Percentiles rank a stretch among this genome's conserved stretches.
Evolutionary conservation across 1,284 basidiomycete species (phyloP).

Genomic region (Prillingera fragicola): DNA sequence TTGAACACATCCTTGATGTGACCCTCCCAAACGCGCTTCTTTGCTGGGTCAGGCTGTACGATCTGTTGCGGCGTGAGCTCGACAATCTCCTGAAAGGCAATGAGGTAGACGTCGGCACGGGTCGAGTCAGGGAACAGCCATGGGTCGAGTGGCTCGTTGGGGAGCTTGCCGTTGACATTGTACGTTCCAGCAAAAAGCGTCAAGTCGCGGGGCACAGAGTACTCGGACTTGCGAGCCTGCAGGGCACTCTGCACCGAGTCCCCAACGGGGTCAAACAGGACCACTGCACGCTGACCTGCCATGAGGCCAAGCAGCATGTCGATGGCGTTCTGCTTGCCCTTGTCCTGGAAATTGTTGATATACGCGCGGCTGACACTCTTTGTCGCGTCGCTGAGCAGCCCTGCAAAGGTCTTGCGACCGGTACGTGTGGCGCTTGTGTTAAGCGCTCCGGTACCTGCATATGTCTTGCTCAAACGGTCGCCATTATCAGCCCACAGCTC

Average conservation of each 20-base stretch:
- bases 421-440: constrained; percentile 93
- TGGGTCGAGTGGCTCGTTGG: constrained; percentile 74
- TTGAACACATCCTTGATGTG: constrained; percentile 74
- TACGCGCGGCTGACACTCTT: constrained; percentile 90
- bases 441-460: constrained; percentile 92
- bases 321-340: constrained; percentile 87
- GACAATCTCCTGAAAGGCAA: constrained; percentile 97
- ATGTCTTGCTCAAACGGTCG: constrained; percentile 78
- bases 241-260: constrained; percentile 72
- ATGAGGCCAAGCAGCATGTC: constrained; percentile 94
- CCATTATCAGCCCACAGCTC: constrained; percentile 97
- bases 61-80: constrained; percentile 95
- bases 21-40: constrained; percentile 79
- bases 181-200: constrained; percentile 84
- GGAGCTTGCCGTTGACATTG: constrained; percentile 85
- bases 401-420: constrained; percentile 88
- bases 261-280: constrained; percentile 89
- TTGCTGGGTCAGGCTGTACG: constrained; percentile 90
- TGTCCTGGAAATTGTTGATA: constrained; percentile 97
- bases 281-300: constrained; percentile 76
- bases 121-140: constrained; percentile 72
- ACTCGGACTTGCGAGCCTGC: constrained; percentile 67
- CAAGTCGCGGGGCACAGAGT: constrained; percentile 69
- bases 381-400: constrained; percentile 88
- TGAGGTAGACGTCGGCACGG: constrained; percentile 83